Conservation (phyloP, 768 basidiomycete genomes). For the Kwoniella heveanensis region DNA sequence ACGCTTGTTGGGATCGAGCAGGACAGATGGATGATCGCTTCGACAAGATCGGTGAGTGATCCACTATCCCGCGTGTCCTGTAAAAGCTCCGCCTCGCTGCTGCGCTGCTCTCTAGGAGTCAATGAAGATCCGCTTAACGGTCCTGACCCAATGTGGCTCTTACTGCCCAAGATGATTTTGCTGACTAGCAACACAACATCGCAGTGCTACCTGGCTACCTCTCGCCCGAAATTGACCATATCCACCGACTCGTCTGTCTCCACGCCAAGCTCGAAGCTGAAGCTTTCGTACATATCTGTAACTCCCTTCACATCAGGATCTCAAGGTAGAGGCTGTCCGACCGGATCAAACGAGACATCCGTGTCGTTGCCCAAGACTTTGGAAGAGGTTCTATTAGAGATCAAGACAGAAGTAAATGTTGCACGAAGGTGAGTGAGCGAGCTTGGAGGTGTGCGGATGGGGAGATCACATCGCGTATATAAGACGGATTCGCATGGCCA, state of each 20-base stretch:
- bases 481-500: no score
- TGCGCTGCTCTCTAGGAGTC: no score
- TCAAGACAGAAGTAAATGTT: no score
- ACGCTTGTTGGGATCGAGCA: slow-evolving; percentile 4
- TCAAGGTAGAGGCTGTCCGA: neutral
- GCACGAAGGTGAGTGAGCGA: slow-evolving; percentile 3
- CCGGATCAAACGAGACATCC: neutral
- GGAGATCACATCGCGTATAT: no score
- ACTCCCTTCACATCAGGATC: neutral
- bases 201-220: slow-evolving; percentile 21
- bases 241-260: slow-evolving; percentile 1
- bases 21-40: slow-evolving; percentile 28
- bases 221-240: slow-evolving; percentile 6
- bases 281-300: neutral
- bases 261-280: neutral
- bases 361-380: neutral
- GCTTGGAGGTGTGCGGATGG: no score
- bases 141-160: no score
- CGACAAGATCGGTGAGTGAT: slow-evolving; percentile 33
- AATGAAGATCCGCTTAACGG: no score
- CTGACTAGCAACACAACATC: no score
- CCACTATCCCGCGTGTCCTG: no score
- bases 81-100: no score
- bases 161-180: no score
- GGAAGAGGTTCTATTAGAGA: neutral